Base-by-base conservation (phyloP, 2,329 filamentous ascomycete species). In the Trichoderma sp. region DNA sequence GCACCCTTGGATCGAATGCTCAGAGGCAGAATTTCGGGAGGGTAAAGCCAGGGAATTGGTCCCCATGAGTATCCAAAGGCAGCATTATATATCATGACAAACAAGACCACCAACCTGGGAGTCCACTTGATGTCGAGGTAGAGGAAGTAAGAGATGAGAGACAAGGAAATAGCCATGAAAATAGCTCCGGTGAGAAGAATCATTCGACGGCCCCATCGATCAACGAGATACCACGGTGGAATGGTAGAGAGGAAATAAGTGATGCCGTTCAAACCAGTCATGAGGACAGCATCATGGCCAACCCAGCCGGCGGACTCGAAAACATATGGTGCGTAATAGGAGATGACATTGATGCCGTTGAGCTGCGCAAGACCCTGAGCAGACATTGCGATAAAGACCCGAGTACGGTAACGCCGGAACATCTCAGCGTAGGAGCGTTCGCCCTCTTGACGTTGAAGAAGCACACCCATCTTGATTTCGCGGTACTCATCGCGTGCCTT, bases 271-370 rank as follows among this genome's bases (percentile, higher is more conserved):
- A 98, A 93, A 71, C 96, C 96, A 7, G 96, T 97, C 96, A 98
- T 98, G 73, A 98, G 87, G 74, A 98, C 93, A 6, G 96, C 96
- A 72, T 94, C 88, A 76, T 95, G 93, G 32, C 95, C 96, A 70
- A 89, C 84, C 96, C 95, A 98, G n/a, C 96, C 95, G 47, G 96
- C 96, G 73, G 95, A 95, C 82, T 98, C 95, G 78, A 99, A 98
- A 18, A 98, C 95, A 71, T 97, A 90, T 0, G 96, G 96, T 1
- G 96, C 96, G 80, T 99, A 99, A 86, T 98, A 99, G 1, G 95
- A 98, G 74, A 99, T 99, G 80, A 99, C 96, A 83, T 99, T 99
- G 85, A 99, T 99, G 75, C 96, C 96, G 84, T 98, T 98, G 69
- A 99, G 89, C 83, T 99, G 96, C 32, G 96, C 96, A 75, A 99